Conservation (phyloP, 148 eudicot species). For the Amaranthus hypochondriacus region DNA sequence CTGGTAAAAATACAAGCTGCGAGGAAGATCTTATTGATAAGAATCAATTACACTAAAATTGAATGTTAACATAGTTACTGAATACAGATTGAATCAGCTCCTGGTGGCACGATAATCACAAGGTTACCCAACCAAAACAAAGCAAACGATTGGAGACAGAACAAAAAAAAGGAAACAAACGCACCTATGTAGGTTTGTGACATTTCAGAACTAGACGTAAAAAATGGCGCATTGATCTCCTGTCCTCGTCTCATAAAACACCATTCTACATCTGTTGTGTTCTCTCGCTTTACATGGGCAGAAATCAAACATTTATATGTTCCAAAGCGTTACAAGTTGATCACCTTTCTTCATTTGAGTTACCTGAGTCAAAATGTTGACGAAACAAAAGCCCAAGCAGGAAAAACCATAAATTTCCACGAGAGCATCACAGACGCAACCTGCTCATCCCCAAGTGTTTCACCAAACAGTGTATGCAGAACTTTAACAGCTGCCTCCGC, state of each 20-base stretch:
- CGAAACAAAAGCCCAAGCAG: conserved; percentile 7
- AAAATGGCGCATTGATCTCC: not conserved
- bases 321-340: not conserved
- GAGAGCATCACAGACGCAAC: conserved; percentile 7
- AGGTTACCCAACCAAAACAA: conserved; percentile 14
- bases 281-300: not conserved
- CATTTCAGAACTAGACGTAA: conserved; percentile 2
- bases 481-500: conserved; percentile 20
- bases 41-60: conserved; percentile 12
- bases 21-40: not conserved
- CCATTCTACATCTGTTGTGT: not conserved
- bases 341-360: not conserved
- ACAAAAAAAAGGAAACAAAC: not conserved
- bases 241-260: not conserved
- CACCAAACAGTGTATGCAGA: conserved; percentile 5
- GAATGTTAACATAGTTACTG: conserved; percentile 18
- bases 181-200: not conserved
- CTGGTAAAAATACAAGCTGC: not conserved
- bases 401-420: conserved; percentile 5
- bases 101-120: conserved; percentile 31
- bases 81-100: conserved; percentile 16
- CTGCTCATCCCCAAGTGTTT: conserved; percentile 8
- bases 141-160: not conserved
- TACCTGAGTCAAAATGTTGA: not conserved
- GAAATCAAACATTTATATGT: not conserved